A percentile compares a stretch with the other conserved stretches of the same genome.
Conservation (phyloP, 2,329 filamentous ascomycete genomes). For the Pseudopithomyces chartarum region DNA sequence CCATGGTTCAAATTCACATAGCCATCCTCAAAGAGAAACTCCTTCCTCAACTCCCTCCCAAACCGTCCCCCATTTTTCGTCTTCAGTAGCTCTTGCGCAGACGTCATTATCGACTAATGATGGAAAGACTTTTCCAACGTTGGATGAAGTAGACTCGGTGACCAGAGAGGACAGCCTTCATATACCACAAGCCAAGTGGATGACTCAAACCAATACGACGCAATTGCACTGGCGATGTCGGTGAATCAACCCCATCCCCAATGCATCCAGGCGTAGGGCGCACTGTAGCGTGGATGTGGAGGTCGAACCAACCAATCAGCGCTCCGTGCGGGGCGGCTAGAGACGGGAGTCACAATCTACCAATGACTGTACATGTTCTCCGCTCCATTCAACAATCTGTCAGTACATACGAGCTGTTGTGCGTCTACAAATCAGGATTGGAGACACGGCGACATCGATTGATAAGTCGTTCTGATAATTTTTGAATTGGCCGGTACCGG, state of each 20-base stretch:
- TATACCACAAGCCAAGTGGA: background rate
- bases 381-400: background rate
- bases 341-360: background rate
- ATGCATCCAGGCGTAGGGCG: background rate
- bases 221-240: background rate
- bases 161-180: background rate
- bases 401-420: background rate
- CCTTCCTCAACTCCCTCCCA: conserved; percentile 58
- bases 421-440: background rate
- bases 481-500: background rate
- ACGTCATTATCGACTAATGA: background rate
- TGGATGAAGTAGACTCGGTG: background rate
- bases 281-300: no score
- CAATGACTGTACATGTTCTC: background rate
- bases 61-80: conserved; percentile 45
- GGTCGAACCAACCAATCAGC: background rate
- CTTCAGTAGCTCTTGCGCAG: conserved; percentile 13
- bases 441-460: background rate
- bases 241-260: background rate
- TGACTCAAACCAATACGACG: conserved; percentile 1
- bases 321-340: background rate
- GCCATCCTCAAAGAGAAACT: conserved; percentile 72
- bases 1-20: conserved; percentile 81
- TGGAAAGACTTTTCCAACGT: background rate
- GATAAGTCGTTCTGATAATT: background rate